A percentile compares a stretch with the other conserved stretches of the same genome.
phyloP scores from a whole-genome alignment of 768 basidiomycete genomes.

The Leucosporidium creatinivorum region DNA sequence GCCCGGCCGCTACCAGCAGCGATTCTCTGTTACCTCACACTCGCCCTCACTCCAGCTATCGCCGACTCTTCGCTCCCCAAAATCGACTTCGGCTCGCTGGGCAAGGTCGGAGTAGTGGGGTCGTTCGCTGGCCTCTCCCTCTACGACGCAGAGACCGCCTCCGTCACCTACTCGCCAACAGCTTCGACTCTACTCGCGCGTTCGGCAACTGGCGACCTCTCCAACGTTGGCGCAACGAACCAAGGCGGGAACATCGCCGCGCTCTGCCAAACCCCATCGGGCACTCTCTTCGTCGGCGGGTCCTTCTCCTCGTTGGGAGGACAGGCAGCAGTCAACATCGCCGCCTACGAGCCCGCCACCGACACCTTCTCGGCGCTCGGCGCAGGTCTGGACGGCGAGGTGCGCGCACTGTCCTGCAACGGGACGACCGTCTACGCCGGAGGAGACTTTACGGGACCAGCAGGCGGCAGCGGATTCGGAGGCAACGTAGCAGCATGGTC shows the following conservation, averaged over 20 bases:
- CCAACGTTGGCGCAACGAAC: constrained; percentile 67
- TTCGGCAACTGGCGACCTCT: constrained; percentile 57
- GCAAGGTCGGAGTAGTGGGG: constrained; percentile 78
- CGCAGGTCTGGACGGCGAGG: constrained; percentile 60
- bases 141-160: constrained; percentile 59
- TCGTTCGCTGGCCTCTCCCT: constrained; percentile 79
- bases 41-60: background rate
- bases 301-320: constrained; percentile 66
- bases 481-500: constrained; percentile 41
- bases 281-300: constrained; percentile 60
- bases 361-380: constrained; percentile 58
- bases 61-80: constrained; percentile 16
- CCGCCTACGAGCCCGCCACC: constrained; percentile 55
- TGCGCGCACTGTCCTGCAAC: constrained; percentile 25
- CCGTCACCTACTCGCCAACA: constrained; percentile 54
- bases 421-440: constrained; percentile 40
- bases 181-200: constrained; percentile 42
- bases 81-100: constrained; percentile 74
- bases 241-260: constrained; percentile 67
- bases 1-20: background rate
- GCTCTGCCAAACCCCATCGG: constrained; percentile 49
- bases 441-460: constrained; percentile 37
- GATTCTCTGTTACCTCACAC: background rate
- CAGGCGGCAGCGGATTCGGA: constrained; percentile 4
- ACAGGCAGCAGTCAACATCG: constrained; percentile 61